Conservation (phyloP, 495 filamentous ascomycete genomes). For the Cercophora samala region DNA sequence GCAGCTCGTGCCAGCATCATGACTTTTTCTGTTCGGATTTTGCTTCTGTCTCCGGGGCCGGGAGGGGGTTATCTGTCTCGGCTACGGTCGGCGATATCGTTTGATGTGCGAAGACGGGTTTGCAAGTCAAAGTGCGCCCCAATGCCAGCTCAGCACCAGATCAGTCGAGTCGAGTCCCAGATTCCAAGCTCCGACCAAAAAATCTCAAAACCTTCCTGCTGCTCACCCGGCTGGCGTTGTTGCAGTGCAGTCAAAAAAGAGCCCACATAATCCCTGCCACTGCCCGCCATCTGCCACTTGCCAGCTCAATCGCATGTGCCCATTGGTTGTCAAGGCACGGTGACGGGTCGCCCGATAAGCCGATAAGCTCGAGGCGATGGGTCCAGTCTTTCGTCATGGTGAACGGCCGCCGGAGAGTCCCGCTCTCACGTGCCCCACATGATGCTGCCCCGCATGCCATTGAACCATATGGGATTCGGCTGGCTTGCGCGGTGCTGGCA, state of each 20-base stretch:
- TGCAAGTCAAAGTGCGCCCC: background rate
- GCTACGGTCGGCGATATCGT: background rate
- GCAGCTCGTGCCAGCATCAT: constrained; percentile 45
- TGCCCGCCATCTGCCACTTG: background rate
- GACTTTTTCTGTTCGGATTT: constrained; percentile 1
- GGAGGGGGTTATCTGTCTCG: background rate
- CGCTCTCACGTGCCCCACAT: constrained; percentile 27
- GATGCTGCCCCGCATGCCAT: constrained; percentile 21
- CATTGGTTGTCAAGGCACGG: background rate
- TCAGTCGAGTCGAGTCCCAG: background rate
- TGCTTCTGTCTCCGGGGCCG: background rate
- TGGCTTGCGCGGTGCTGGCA: background rate
- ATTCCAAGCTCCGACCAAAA: background rate
- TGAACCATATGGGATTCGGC: background rate
- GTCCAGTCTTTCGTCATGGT: constrained; percentile 19
- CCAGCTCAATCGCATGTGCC: background rate
- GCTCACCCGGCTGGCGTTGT: background rate
- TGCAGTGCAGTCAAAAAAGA: background rate
- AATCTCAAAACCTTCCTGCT: background rate
- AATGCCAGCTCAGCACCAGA: background rate
- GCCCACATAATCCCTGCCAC: background rate
- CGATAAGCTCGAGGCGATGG: background rate
- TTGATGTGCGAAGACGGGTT: background rate
- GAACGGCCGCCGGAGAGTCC: background rate
- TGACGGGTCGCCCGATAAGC: background rate